A percentile compares a stretch with the other conserved stretches of the same genome.
phyloP scores from a whole-genome alignment of 116 monocot species.

The Phalaenopsis hybrid region DNA sequence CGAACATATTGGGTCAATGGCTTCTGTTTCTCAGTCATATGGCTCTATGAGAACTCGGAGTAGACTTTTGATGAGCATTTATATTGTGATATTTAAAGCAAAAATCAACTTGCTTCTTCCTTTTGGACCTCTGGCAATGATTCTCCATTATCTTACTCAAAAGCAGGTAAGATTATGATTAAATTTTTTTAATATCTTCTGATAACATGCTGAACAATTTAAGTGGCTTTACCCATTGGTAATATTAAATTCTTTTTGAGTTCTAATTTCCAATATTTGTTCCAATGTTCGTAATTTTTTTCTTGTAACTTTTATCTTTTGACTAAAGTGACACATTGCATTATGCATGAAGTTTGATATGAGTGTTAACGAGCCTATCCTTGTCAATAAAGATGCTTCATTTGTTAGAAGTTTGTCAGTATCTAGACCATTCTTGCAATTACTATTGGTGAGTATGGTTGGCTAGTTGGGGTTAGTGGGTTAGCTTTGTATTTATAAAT shows the following conservation, averaged over 20 bases:
- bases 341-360: background rate
- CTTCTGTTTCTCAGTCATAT: slow-evolving; percentile 30
- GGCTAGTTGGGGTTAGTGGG: too few species aligned
- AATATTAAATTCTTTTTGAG: background rate
- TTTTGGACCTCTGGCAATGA: slow-evolving; percentile 85
- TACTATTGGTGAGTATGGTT: too few species aligned
- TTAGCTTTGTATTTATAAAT: too few species aligned
- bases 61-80: slow-evolving; percentile 48
- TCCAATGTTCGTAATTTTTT: background rate
- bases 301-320: background rate
- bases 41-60: slow-evolving; percentile 16
- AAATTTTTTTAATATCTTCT: background rate
- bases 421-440: too few species aligned
- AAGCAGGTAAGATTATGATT: slow-evolving; percentile 64
- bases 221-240: background rate
- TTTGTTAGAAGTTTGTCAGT: too few species aligned
- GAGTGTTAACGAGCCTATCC: too few species aligned
- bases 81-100: slow-evolving; percentile 60
- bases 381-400: too few species aligned
- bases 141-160: slow-evolving; percentile 74
- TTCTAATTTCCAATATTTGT: background rate
- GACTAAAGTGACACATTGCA: background rate
- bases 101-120: slow-evolving; percentile 88
- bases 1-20: slow-evolving; percentile 44
- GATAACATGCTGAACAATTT: background rate